Base-by-base conservation (phyloP, 495 filamentous ascomycete species). In the Cenococcum geophilum region DNA sequence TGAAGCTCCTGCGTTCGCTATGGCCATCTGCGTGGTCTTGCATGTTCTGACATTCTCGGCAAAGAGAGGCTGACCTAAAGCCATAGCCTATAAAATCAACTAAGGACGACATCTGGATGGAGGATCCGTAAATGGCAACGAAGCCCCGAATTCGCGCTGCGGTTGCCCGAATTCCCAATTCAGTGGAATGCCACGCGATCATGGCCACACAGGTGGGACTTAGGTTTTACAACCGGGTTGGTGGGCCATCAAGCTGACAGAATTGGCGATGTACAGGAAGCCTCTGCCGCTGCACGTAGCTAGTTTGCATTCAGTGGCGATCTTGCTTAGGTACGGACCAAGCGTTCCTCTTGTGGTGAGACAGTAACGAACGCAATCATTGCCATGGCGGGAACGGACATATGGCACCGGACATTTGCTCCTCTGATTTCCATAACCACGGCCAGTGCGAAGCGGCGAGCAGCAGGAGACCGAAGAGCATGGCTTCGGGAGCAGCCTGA, bases 151-250 rank as follows among this genome's bases (percentile, higher is more conserved):
- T 45, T 32, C 11, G 4, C 40, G 18, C 14, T 16, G 40, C 11
- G 40, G 18, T 10, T 10, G 40, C 40, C 11, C 14, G 11, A 45
- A 16, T 45, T 45, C 18, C 40, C 40, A 45, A 45, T 16, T 18
- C 18, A 45, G 11, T 45, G 40, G 40, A 45, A 45, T 45, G 40
- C 40, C 40, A 45, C 40, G 40, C 40, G 40, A 45, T 45, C 40
- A 4, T 45, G 40, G 40, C 40, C 40, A 45, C 12, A 45, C 18
- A 45, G 18, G 4, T 45, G 40, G 40, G 11, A 45, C 18, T 18
- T 2, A 45, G 40, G 4, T 18, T 45, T 14, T 45, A 10, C 12
- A 18, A 45, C 40, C 40, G 11, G 40, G 40, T 45, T 45, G 40
- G 18, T 45, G 40, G 40, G 40, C 18, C 40, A 14, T 45, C 40